A percentile compares a stretch with the other conserved stretches of the same genome.
Evolutionary conservation across 306 rosid genomes (phyloP).

Genomic region (Canavalia gladiata): DNA sequence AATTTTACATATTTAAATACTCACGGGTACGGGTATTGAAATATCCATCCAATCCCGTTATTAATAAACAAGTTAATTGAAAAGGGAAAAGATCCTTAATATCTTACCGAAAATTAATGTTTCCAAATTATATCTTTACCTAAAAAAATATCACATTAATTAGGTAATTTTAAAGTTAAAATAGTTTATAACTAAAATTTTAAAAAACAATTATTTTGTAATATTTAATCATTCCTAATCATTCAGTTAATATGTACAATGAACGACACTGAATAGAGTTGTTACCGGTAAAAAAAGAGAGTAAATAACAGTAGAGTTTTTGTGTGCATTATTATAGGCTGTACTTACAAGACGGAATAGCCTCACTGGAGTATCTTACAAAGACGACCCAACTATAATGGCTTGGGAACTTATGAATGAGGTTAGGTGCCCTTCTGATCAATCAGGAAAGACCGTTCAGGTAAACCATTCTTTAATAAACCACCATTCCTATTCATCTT

Average conservation of each 20-base stretch:
- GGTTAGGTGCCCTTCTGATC: conserved; percentile 79
- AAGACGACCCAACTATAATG: conserved; percentile 90
- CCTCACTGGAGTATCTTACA: conserved; percentile 78
- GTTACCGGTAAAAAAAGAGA: background rate
- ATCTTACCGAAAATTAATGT: background rate
- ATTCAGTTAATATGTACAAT: background rate
- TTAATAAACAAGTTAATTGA: background rate
- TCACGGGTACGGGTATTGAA: background rate
- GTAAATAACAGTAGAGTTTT: background rate
- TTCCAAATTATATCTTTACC: background rate
- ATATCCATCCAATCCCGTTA: background rate
- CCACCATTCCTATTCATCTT: background rate
- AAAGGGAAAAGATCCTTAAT: background rate
- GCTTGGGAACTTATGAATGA: conserved; percentile 99
- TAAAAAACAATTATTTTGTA: too few relatives aligned
- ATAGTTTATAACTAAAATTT: too few relatives aligned
- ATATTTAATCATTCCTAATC: too few relatives aligned
- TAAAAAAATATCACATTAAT: too few relatives aligned
- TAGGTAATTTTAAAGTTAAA: too few relatives aligned
- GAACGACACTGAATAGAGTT: background rate
- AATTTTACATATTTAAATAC: background rate
- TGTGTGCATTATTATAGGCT: conserved; percentile 47
- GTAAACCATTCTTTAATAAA: conserved; percentile 43
- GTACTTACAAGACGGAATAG: conserved; percentile 81
- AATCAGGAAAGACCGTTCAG: conserved; percentile 81